phyloP scores from a whole-genome alignment of 2,329 filamentous ascomycete species.

The Lasiodiplodia citricola region DNA sequence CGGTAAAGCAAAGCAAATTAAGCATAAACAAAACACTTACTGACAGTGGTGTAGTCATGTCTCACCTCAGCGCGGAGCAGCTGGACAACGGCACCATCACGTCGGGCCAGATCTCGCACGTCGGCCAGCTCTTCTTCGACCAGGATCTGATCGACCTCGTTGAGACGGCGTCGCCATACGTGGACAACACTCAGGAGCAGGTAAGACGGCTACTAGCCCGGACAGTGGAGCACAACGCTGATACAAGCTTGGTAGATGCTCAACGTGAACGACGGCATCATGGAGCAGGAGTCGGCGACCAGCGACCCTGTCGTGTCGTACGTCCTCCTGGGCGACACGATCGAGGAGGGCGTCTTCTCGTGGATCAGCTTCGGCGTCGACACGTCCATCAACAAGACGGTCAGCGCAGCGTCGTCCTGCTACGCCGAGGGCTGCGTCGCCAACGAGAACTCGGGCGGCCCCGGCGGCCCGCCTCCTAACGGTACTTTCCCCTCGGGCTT shows the following conservation, averaged over 20 bases:
- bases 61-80: slow-evolving; percentile 9
- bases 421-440: slow-evolving; percentile 24
- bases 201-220: slow-evolving; percentile 38
- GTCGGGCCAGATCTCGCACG: slow-evolving; percentile 54
- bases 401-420: slow-evolving; percentile 13
- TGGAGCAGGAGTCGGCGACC: slow-evolving; percentile 55
- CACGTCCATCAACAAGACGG: slow-evolving; percentile 22
- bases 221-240: not conserved
- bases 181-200: slow-evolving; percentile 48
- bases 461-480: not conserved
- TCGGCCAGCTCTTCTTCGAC: slow-evolving; percentile 70
- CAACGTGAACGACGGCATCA: slow-evolving; percentile 59
- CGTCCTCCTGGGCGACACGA: slow-evolving; percentile 59
- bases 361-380: slow-evolving; percentile 35
- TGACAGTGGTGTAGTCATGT: slow-evolving; percentile 31
- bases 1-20: not conserved
- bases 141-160: slow-evolving; percentile 61
- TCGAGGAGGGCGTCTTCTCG: slow-evolving; percentile 40
- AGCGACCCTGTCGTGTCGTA: slow-evolving; percentile 63
- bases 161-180: slow-evolving; percentile 53
- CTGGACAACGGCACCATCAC: slow-evolving; percentile 55
- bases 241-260: not conserved
- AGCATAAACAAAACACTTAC: not conserved
- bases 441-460: slow-evolving; percentile 19
- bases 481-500: not conserved